Evolutionary conservation across 345 rosid genomes (phyloP).

Genomic region (Euphorbia pulcherrima): DNA sequence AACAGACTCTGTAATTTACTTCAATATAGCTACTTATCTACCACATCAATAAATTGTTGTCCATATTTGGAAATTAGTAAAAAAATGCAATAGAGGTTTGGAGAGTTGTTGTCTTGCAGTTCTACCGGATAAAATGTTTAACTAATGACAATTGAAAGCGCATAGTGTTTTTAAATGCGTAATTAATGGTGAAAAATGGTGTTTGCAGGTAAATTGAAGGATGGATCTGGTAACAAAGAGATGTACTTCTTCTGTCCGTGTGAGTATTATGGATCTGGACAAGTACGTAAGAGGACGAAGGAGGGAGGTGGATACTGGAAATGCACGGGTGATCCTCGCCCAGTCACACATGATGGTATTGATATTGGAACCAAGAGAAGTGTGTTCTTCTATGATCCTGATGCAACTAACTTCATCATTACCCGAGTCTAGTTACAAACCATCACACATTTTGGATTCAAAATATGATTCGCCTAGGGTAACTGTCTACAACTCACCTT

Average conservation of each 20-base stretch:
- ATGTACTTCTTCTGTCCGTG: neutral
- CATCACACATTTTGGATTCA: neutral
- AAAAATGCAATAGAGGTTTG: too few relatives aligned
- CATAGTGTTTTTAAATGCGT: too few relatives aligned
- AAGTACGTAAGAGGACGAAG: neutral
- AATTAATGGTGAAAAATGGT: neutral
- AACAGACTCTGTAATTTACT: too few relatives aligned
- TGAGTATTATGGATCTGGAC: neutral
- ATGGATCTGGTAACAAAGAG: neutral
- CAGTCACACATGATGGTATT: neutral
- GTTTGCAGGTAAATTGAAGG: neutral
- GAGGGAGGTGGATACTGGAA: neutral
- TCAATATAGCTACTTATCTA: too few relatives aligned
- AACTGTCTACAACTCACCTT: neutral
- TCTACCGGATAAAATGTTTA: too few relatives aligned
- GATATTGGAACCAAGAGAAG: constrained; percentile 1
- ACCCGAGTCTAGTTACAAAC: neutral
- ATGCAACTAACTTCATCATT: neutral
- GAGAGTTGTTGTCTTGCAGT: too few relatives aligned
- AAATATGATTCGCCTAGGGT: neutral
- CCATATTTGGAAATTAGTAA: too few relatives aligned
- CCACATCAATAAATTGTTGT: too few relatives aligned
- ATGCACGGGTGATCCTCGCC: neutral
- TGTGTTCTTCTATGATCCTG: neutral
- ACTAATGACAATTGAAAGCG: too few relatives aligned